A percentile compares a stretch with the other conserved stretches of the same genome.
Conservation (phyloP, 208 protist species). For the Acanthamoeba castellanii region DNA sequence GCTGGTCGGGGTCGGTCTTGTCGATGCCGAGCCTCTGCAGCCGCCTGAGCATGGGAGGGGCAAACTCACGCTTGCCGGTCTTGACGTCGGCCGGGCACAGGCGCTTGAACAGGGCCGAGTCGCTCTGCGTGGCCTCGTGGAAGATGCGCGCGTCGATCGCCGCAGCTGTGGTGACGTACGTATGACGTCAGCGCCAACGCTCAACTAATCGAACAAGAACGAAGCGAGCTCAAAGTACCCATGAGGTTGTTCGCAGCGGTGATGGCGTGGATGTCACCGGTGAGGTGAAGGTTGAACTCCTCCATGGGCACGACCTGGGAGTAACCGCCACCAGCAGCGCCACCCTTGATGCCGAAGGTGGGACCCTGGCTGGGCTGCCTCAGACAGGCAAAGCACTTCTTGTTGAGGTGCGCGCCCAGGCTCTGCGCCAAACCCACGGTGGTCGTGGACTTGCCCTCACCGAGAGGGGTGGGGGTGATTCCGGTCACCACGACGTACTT, state of each 20-base stretch:
- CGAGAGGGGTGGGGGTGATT: constrained; percentile 93
- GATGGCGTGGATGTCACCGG: constrained; percentile 99
- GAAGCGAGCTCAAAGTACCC: constrained; percentile 9
- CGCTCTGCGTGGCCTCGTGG: constrained; percentile 96
- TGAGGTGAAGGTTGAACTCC: constrained; percentile 99
- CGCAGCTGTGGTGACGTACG: constrained; percentile 89
- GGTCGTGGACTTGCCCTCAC: constrained; percentile 98
- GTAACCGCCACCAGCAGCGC: constrained; percentile 98
- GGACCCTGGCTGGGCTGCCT: constrained; percentile 98
- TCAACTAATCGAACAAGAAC: not conserved
- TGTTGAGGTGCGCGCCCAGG: constrained; percentile 96
- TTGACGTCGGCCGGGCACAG: constrained; percentile 78
- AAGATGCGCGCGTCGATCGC: constrained; percentile 98
- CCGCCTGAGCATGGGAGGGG: constrained; percentile 93
- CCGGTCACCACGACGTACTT: constrained; percentile 98
- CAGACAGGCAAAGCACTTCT: constrained; percentile 96
- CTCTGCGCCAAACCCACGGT: constrained; percentile 95
- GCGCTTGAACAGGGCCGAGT: constrained; percentile 90
- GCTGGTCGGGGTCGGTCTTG: constrained; percentile 93
- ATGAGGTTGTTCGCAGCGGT: constrained; percentile 96
- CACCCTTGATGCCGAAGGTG: constrained; percentile 95
- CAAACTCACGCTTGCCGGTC: constrained; percentile 91
- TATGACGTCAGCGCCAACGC: not conserved
- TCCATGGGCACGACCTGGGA: constrained; percentile 93
- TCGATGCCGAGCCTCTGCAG: constrained; percentile 93